Conservation (phyloP, 2,329 filamentous ascomycete genomes). For the Berkeleyomyces basicola region DNA sequence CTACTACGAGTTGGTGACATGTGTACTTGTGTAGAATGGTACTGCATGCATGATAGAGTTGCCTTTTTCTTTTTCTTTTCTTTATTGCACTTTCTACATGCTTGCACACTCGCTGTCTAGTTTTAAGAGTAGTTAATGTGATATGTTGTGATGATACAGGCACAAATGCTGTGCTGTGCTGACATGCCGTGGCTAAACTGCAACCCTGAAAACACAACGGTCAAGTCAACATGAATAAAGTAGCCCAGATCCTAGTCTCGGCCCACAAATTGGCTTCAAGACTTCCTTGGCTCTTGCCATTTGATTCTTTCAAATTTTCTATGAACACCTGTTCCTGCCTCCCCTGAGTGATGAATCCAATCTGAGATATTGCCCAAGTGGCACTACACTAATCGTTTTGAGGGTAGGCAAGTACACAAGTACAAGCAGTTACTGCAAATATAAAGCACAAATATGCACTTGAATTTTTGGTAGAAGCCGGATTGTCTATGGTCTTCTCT, state of each 20-base stretch:
- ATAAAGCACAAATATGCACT: background rate
- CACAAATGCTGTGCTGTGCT: background rate
- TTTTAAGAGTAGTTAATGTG: background rate
- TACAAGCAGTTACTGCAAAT: too few relatives aligned
- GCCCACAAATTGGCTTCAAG: background rate
- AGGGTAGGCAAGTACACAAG: too few relatives aligned
- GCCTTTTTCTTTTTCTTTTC: background rate
- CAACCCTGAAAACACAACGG: background rate
- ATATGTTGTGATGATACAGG: background rate
- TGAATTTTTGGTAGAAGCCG: background rate
- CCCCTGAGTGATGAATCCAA: background rate
- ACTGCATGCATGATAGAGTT: too few relatives aligned
- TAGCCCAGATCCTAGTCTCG: background rate
- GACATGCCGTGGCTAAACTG: background rate
- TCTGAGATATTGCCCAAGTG: background rate
- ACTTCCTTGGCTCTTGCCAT: background rate
- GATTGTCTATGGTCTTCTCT: background rate
- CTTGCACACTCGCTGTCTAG: too few relatives aligned
- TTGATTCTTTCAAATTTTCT: background rate
- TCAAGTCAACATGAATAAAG: background rate
- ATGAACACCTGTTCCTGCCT: slow-evolving; percentile 1
- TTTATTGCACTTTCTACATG: background rate
- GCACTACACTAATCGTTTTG: background rate
- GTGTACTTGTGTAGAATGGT: background rate
- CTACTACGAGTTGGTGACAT: too few relatives aligned